Conservation (phyloP, 1,284 basidiomycete genomes). For the Sphagnurus paluster region DNA sequence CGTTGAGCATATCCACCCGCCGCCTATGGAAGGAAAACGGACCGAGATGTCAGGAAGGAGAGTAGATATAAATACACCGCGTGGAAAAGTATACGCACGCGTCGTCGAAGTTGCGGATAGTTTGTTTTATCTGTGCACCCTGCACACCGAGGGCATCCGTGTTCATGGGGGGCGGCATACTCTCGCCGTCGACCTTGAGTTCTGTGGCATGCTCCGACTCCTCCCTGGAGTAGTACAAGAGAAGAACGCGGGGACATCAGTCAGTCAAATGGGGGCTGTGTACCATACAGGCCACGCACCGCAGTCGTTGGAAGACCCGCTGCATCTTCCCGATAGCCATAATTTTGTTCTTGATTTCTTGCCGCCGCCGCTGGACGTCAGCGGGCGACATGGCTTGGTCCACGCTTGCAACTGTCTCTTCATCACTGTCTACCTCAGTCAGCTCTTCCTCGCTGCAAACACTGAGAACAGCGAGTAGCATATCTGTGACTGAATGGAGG, state of each 20-base stretch:
- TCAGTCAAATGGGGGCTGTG: too few species aligned
- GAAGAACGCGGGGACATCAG: too few species aligned
- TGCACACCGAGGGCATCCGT: conserved; percentile 59
- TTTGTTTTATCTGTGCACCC: conserved; percentile 66
- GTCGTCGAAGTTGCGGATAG: conserved; percentile 89
- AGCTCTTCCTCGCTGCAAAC: conserved; percentile 96
- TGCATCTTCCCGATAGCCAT: conserved; percentile 93
- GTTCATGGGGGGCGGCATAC: conserved; percentile 47
- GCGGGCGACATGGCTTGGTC: conserved; percentile 33
- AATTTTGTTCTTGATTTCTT: conserved; percentile 95
- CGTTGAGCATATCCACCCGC: conserved; percentile 90
- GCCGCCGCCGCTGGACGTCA: conserved; percentile 51
- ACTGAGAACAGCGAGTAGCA: conserved; percentile 93
- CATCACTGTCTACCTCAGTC: conserved; percentile 62
- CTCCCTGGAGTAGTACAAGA: conserved; percentile 69
- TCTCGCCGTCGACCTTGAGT: conserved; percentile 60
- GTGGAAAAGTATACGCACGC: conserved; percentile 73
- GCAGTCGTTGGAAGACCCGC: conserved; percentile 84
- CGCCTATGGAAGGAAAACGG: conserved; percentile 48
- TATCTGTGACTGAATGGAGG: conserved; percentile 77
- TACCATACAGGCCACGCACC: conserved; percentile 51
- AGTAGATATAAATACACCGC: conserved; percentile 2
- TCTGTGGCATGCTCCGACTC: conserved; percentile 95
- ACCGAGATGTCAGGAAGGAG: conserved; percentile 3
- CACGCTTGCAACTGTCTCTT: conserved; percentile 34